Evolutionary conservation across 2,329 filamentous ascomycete species (phyloP).

Genomic region (Ustulina deusta): DNA sequence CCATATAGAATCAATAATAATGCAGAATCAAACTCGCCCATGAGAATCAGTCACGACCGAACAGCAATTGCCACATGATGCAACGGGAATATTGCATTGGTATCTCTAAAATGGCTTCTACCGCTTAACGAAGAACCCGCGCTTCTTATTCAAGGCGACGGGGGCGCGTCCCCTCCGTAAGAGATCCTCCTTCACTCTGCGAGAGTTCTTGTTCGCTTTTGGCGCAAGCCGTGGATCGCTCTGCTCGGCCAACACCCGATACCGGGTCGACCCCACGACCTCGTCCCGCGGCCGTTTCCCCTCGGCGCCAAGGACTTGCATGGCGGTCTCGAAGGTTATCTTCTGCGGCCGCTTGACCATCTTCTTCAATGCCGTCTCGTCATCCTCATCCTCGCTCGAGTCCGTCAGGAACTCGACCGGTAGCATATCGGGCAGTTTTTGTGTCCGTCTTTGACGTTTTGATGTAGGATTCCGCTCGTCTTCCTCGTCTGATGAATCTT

Average conservation of each 20-base stretch:
- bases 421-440: slow-evolving; percentile 59
- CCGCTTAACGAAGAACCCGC: slow-evolving; percentile 60
- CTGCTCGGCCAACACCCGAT: slow-evolving; percentile 60
- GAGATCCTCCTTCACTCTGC: slow-evolving; percentile 58
- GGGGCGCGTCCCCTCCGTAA: slow-evolving; percentile 58
- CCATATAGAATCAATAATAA: slow-evolving; percentile 9
- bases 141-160: slow-evolving; percentile 49
- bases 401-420: slow-evolving; percentile 67
- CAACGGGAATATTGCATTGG: slow-evolving; percentile 6
- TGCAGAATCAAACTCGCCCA: not conserved
- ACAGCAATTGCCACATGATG: not conserved
- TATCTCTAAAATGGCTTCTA: slow-evolving; percentile 31
- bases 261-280: slow-evolving; percentile 65
- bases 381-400: slow-evolving; percentile 53
- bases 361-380: slow-evolving; percentile 43
- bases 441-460: slow-evolving; percentile 51
- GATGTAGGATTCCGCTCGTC: slow-evolving; percentile 41
- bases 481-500: slow-evolving; percentile 25
- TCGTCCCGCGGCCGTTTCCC: slow-evolving; percentile 59
- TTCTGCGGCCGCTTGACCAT: slow-evolving; percentile 53
- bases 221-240: slow-evolving; percentile 63
- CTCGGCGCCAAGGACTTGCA: slow-evolving; percentile 54
- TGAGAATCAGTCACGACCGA: not conserved
- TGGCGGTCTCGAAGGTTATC: slow-evolving; percentile 58
- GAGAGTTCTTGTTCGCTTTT: slow-evolving; percentile 58